Percentiles rank a stretch among this genome's conserved stretches.
Evolutionary conservation across 75 land plant genomes (phyloP).

Genomic region (Sequoiadendron giganteum): DNA sequence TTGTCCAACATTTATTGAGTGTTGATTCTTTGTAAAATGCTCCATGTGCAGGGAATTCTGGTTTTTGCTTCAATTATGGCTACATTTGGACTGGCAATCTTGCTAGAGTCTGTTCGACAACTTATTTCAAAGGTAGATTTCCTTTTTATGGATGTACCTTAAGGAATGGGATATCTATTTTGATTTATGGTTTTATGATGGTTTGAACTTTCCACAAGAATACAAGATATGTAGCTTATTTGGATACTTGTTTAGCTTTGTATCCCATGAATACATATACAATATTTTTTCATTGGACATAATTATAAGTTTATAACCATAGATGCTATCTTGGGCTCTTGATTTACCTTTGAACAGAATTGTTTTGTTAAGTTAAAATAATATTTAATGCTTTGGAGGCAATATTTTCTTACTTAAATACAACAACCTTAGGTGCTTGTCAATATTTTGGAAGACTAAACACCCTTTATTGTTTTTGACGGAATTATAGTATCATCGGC

Average conservation of each 20-base stretch:
- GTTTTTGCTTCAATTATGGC: no score
- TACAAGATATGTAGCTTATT: background rate
- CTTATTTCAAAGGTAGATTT: slow-evolving; percentile 37
- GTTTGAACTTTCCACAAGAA: background rate
- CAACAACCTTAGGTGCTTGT: background rate
- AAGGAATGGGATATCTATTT: background rate
- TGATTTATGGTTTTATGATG: background rate
- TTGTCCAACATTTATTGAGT: background rate
- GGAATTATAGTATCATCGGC: background rate
- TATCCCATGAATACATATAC: background rate
- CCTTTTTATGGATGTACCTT: background rate
- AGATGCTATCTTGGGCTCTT: background rate
- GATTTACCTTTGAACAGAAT: background rate
- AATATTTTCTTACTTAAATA: background rate
- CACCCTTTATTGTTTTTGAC: background rate
- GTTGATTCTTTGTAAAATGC: slow-evolving; percentile 32
- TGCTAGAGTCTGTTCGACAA: slow-evolving; percentile 67
- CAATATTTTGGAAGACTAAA: background rate
- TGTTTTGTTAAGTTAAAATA: background rate
- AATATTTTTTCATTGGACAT: background rate
- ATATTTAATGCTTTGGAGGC: background rate
- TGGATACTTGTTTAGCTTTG: slow-evolving; percentile 1
- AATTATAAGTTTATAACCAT: background rate
- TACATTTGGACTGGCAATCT: slow-evolving; percentile 58
- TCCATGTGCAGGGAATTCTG: no score